Percentiles rank a stretch among this genome's conserved stretches.
Conservation (phyloP, 2,329 filamentous ascomycete genomes). For the Colletotrichum sidae region DNA sequence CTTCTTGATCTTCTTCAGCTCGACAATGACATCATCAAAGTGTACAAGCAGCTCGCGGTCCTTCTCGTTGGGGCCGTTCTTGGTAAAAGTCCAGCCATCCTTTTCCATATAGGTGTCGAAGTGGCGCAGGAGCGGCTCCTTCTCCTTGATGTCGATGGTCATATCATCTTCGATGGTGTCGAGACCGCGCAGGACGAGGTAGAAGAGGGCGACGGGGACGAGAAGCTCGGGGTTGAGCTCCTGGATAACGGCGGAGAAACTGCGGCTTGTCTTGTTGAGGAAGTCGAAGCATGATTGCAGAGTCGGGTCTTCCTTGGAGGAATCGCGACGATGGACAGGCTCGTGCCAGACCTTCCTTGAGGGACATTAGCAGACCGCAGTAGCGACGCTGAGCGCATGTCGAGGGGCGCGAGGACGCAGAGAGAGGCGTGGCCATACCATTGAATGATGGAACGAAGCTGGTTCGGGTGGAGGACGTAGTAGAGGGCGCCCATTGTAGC, state of each 20-base stretch:
- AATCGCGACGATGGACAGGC: slow-evolving; percentile 86
- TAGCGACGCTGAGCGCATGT: not conserved
- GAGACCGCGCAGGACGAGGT: slow-evolving; percentile 88
- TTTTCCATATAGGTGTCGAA: slow-evolving; percentile 84
- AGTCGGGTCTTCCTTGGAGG: slow-evolving; percentile 77
- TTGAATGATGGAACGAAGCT: slow-evolving; percentile 88
- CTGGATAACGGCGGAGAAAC: slow-evolving; percentile 92
- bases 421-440: slow-evolving; percentile 68
- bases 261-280: slow-evolving; percentile 89
- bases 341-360: slow-evolving; percentile 96
- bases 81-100: slow-evolving; percentile 91
- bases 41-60: slow-evolving; percentile 92
- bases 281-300: slow-evolving; percentile 87
- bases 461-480: slow-evolving; percentile 78
- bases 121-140: slow-evolving; percentile 85
- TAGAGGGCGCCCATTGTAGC: slow-evolving; percentile 74
- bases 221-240: slow-evolving; percentile 96
- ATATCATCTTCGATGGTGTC: slow-evolving; percentile 99
- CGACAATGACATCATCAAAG: slow-evolving; percentile 86
- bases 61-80: slow-evolving; percentile 91
- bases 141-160: slow-evolving; percentile 83
- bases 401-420: not conserved
- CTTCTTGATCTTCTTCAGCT: slow-evolving; percentile 89
- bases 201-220: slow-evolving; percentile 90
- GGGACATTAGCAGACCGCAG: slow-evolving; percentile 17